Base-by-base conservation (phyloP, 2,329 filamentous ascomycete species). In the Cordyceps fumosorosea region DNA sequence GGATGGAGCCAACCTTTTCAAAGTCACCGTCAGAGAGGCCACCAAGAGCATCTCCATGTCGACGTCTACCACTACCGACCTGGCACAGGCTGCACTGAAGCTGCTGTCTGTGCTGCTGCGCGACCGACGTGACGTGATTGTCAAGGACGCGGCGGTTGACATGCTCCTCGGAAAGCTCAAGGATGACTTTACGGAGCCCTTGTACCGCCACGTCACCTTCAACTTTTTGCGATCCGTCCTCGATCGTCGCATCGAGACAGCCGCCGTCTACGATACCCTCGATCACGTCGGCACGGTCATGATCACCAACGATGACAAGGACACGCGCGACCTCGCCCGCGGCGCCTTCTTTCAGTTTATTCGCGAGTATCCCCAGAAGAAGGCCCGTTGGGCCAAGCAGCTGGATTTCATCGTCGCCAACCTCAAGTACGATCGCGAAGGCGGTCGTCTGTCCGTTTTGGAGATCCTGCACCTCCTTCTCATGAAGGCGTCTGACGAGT, bases 261-360 rank as follows among this genome's bases (percentile, higher is more conserved):
- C 93, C 0, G 84, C 89, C 48, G 87, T 99, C 34, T 99, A 99
- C 71, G 93, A 98, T 70, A 88, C 89, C 10, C 84, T 97, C 65
- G 95, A 99, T 72, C 88, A 92, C 69, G 88, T 96, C 34, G 91
- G 91, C 53, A 88, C 85, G 3, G 89, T 97, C 73, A 98, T 98
- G 93, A 89, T 99, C 62, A 96, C 90, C 51, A 98, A 98, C 71
- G 91, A 96, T 65, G 93, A 96, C 67, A 89, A 89, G 67, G 87
- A 89, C 66, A 93, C 93, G 2, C 85, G 95, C 58, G 91, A 97
- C 72, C 80, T 96, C 44, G 93, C 93, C 16, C 84, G 95, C 62
- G 91, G 91, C 22, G 89, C 91, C 16, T 99, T 96, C 75, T 89
- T 96, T 74, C 91, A 97, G 67, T 99, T 99, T 76, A 79, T 99